Evolutionary conservation across 1,139 yeast genomes (phyloP), one percentile per base, ranked within the genome.

Genomic region (Blastobotrys ciferrii): DNA sequence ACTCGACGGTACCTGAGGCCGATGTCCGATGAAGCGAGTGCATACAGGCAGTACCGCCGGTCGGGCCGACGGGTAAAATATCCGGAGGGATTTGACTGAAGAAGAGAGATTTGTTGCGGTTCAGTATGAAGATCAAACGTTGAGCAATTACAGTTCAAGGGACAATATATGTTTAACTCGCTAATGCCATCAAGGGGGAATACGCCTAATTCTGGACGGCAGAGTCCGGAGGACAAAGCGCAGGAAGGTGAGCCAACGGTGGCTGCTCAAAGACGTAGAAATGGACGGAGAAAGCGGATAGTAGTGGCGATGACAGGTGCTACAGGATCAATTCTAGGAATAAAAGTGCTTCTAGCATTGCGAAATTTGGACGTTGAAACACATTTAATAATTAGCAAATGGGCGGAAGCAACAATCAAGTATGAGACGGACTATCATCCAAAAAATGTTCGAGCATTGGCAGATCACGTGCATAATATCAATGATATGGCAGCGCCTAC

Each of bases 251-350:
- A 5, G 28, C 28, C 5, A 23, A 23, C 28, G 9, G 9, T 6
- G 9, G 28, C 28, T 23, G 28, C 28, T 5, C 28, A 5, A 6
- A 23, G 28, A 9, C 9, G 9, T 9, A 5, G 9, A 6, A 9
- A 9, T 6, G 9, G 28, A 23, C 28, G 28, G 28, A 5, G 28
- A 23, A 23, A 23, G 28, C 32, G 42, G 20, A 39, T 39, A 3
- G 42, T 39, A 13, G 42, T 39, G 9, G 42, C 42, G 4, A 39
- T 39, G 33, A 39, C 42, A 4, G 42, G 42, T 4, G 42, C 42
- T 4, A 18, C 42, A 13, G 42, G 42, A 9, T 13, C 42, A 12
- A 11, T 39, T 15, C 20, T 39, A 4, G 42, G 42, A 11, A 39
- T 39, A 18, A 17, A 25, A 14, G 25, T 25, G 19, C 25, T 39